Evolutionary conservation across 2,329 filamentous ascomycete genomes (phyloP), one percentile per base, ranked within the genome.

Genomic region (Hyphodiscus sp.): DNA sequence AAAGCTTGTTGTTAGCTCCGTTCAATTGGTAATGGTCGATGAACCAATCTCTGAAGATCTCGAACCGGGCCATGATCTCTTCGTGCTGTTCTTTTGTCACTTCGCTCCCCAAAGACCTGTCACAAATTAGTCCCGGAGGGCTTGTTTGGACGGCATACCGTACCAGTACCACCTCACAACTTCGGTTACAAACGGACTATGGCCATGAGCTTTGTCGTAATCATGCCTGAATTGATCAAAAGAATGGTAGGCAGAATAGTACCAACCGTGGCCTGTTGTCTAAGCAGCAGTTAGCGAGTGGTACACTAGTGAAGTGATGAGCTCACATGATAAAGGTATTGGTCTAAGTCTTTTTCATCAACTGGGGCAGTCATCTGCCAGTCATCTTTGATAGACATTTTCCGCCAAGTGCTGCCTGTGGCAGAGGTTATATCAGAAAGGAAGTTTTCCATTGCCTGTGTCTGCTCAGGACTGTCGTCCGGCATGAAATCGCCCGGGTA

Each of bases 271-370:
- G 45, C 20, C 16, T 19, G 41, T 42, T 42, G 41, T 42, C 41
- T 42, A 42, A 47, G 2, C 13, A 7, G 45, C 8, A 47, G 20
- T 20, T 20, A 47, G 16, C 5, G 20, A 30, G 19, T 30, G 6
- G 3, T 47, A 16, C 16, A 16, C 10, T 4, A 42, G 41, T 3
- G 3, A 42, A 42, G 19, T 11, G 41, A 42, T 6, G 19, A 43
- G 20, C 49, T 44, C 23, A 50, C 38, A 50, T 50, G 10, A 20
- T 45, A 47, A 6, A 47, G 45, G 19, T 47, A 47, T 47, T 47
- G 16, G 16, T 47, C 13, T 20, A 47, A 26, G 30, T 47, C 20
- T 16, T 33, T 29, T 16, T 47, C 45, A n/a, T 47, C 20, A n/a
- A 42, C 41, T 19, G 41, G 41, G 19, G 41, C 41, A 19, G 41